phyloP scores from a whole-genome alignment of 495 filamentous ascomycete genomes.

The Penicillium daleae region DNA sequence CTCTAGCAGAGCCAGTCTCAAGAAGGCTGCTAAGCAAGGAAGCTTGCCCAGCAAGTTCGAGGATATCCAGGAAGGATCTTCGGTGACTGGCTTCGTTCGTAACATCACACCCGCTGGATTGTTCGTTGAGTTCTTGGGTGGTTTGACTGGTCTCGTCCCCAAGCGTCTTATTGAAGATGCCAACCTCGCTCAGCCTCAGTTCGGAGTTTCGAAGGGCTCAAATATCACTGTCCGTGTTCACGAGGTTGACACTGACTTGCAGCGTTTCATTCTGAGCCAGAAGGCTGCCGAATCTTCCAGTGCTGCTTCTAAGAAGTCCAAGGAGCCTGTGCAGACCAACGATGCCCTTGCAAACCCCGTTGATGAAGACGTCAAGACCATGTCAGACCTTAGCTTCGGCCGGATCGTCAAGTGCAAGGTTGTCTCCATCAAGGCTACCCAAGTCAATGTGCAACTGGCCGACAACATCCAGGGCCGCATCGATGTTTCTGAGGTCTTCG shows the following conservation, averaged over 20 bases:
- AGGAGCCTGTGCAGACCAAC: conserved; percentile 34
- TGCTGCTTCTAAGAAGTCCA: conserved; percentile 37
- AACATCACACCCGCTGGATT: conserved; percentile 77
- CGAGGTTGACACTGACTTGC: conserved; percentile 61
- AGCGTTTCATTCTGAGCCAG: conserved; percentile 67
- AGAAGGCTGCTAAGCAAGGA: conserved; percentile 70
- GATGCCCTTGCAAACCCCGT: conserved; percentile 64
- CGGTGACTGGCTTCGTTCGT: conserved; percentile 79
- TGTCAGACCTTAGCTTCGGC: conserved; percentile 74
- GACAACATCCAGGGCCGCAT: conserved; percentile 91
- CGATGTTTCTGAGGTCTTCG: conserved; percentile 86
- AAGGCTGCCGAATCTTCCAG: conserved; percentile 45
- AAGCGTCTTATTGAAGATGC: conserved; percentile 75
- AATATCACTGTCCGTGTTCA: conserved; percentile 70
- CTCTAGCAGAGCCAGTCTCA: conserved; percentile 77
- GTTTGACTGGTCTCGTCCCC: conserved; percentile 74
- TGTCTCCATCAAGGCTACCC: conserved; percentile 79
- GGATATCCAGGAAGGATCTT: conserved; percentile 67
- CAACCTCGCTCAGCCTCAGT: conserved; percentile 65
- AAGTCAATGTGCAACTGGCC: conserved; percentile 87
- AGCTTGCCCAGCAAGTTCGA: conserved; percentile 67
- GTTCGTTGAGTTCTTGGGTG: conserved; percentile 82
- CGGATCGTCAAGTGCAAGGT: conserved; percentile 79
- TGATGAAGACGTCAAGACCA: conserved; percentile 64
- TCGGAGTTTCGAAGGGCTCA: conserved; percentile 74